Evolutionary conservation across 176 grass and related monocot genomes (phyloP), one percentile per base, ranked within the genome.

Genomic region (Avena eriantha): DNA sequence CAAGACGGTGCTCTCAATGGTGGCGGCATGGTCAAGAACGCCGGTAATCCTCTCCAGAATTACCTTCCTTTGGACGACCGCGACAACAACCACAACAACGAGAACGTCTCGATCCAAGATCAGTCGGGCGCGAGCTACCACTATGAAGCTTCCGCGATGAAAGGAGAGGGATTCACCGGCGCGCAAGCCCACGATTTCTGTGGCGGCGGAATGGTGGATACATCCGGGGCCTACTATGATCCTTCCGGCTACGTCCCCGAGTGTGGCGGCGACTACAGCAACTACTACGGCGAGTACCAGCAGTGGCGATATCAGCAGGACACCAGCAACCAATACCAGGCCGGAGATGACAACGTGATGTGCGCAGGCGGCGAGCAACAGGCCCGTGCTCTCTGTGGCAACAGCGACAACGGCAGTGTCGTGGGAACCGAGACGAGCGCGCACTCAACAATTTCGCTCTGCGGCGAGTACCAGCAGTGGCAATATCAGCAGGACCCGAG

Each of bases 111-210:
- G 2, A 24, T 34, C 3, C 26, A 11, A 13, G 41, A 66, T 5
- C 45, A 85, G 19, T 1, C 45, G 2, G 58, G 43, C 12, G 18
- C 71, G 47, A 77, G 46, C 58, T 77, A 85, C 83, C 18, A 74
- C 69, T 49, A n/a, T 23, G 45, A 18, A 43, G 50, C 4, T 45
- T 43, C 45, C 6, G n/a, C 13, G 22, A 31, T 53, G 73, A 46
- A 80, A 2, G 43, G 41, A 23, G 10, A 67, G 9, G 78, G n/a
- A 46, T 26, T 45, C 35, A 17, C 12, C 33, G 54, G 31, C 31
- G 72, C 47, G 23, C 56, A 79, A 60, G 34, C 21, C 15, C 1
- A 45, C 4, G 4, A 22, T 29, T 24, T 10, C 35, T 39, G 16
- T 61, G 56, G 36, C 36, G 13, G 36, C n/a, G 56, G 14, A 8